Evolutionary conservation across 208 protist species (phyloP).

Genomic region (Porcisia deanei): DNA sequence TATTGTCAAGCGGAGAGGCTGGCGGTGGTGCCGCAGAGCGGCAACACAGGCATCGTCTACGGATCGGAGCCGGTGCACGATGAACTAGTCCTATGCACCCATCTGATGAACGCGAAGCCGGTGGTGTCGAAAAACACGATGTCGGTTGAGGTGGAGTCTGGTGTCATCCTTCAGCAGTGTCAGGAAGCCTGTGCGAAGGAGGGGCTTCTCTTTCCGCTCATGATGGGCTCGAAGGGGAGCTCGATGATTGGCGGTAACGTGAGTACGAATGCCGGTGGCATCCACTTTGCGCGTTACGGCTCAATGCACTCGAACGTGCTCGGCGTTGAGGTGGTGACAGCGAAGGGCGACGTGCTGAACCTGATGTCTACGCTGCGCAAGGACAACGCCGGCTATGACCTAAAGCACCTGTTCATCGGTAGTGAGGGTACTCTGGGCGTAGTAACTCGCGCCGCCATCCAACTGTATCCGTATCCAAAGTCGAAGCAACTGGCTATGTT

Average conservation of each 20-base stretch:
- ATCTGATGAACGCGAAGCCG: constrained; percentile 91
- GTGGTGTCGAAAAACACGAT: constrained; percentile 67
- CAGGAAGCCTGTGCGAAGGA: constrained; percentile 71
- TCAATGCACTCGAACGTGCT: constrained; percentile 95
- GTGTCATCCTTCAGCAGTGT: constrained; percentile 91
- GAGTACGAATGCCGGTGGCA: constrained; percentile 97
- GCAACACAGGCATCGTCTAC: constrained; percentile 98
- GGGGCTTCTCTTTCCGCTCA: constrained; percentile 93
- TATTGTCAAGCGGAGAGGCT: constrained; percentile 93
- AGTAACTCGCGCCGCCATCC: constrained; percentile 83
- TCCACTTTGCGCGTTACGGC: constrained; percentile 95
- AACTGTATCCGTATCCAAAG: constrained; percentile 53
- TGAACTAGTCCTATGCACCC: constrained; percentile 92
- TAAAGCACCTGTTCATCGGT: constrained; percentile 98
- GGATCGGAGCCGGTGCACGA: constrained; percentile 86
- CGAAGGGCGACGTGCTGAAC: constrained; percentile 79
- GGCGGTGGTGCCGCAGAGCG: constrained; percentile 96
- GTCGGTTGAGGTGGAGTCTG: constrained; percentile 79
- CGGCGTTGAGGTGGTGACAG: constrained; percentile 92
- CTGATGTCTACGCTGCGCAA: constrained; percentile 90
- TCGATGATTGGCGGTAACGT: constrained; percentile 97
- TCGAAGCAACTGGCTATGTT: constrained; percentile 90
- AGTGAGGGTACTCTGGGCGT: constrained; percentile 97
- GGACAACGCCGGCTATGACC: constrained; percentile 97
- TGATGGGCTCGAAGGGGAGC: constrained; percentile 96